Conservation (phyloP, 179 eudicot genomes). For the Nepenthes alata region DNA sequence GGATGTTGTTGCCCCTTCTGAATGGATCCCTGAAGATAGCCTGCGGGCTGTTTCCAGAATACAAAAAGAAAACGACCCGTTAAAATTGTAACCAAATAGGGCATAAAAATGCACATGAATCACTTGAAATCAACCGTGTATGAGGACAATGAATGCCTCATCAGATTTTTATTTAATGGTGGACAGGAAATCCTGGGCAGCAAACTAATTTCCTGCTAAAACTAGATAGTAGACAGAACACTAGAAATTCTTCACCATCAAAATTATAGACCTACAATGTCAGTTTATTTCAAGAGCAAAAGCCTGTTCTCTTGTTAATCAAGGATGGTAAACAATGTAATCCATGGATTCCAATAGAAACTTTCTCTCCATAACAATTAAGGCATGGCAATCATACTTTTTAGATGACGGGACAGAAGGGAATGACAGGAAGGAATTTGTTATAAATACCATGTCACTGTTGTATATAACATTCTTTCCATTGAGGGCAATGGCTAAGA, state of each 20-base stretch:
- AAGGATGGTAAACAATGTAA: too few species aligned
- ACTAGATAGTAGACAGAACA: background rate
- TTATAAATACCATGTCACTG: too few species aligned
- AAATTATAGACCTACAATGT: background rate
- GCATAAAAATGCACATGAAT: too few species aligned
- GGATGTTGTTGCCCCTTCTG: conserved; percentile 83
- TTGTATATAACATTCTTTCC: too few species aligned
- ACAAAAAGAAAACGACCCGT: background rate
- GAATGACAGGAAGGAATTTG: too few species aligned
- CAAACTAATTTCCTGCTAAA: background rate
- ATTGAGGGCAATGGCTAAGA: too few species aligned
- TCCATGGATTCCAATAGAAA: too few species aligned
- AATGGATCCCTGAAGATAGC: conserved; percentile 95
- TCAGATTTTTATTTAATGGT: background rate
- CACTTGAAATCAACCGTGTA: too few species aligned
- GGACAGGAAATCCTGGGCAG: background rate
- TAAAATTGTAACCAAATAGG: background rate
- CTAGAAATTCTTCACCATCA: background rate
- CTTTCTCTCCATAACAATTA: background rate
- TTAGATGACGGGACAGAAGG: too few species aligned
- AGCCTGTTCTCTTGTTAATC: background rate
- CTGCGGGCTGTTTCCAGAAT: conserved; percentile 54
- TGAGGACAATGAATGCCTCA: background rate
- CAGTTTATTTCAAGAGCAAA: background rate
- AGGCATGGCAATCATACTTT: too few species aligned